Evolutionary conservation across 805 yeast genomes (phyloP).

Genomic region (Yarrowia porcina): DNA sequence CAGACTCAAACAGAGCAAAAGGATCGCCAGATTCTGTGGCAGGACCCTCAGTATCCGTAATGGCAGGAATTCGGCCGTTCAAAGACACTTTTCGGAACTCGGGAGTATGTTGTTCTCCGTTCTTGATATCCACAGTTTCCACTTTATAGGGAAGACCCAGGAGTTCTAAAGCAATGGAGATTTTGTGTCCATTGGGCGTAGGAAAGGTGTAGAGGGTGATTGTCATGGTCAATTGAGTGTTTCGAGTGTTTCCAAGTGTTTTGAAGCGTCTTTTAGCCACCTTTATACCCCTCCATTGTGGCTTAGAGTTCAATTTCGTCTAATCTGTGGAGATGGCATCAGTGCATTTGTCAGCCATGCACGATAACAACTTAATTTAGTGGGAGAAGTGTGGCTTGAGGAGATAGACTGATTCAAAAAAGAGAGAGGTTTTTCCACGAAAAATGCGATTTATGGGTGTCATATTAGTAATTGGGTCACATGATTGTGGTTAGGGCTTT

Average conservation of each 20-base stretch:
- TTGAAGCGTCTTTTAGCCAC: too few species aligned
- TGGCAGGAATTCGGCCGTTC: constrained; percentile 61
- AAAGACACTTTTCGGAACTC: constrained; percentile 59
- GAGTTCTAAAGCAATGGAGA: constrained; percentile 40
- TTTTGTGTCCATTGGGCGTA: constrained; percentile 46
- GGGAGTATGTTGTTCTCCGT: constrained; percentile 50
- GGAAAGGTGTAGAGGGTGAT: constrained; percentile 45
- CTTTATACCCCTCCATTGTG: background rate
- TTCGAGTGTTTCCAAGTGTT: too few species aligned
- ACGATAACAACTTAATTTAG: background rate
- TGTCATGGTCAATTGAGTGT: constrained; percentile 1
- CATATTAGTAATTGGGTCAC: too few species aligned
- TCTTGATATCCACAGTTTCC: constrained; percentile 43
- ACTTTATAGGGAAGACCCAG: constrained; percentile 40
- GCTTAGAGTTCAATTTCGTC: background rate
- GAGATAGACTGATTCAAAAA: too few species aligned
- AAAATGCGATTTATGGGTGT: too few species aligned
- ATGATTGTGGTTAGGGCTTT: too few species aligned
- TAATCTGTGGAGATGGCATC: background rate
- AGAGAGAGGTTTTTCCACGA: too few species aligned
- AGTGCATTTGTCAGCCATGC: constrained; percentile 2
- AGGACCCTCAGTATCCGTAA: constrained; percentile 34
- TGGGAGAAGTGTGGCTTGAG: too few species aligned
- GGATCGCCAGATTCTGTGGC: constrained; percentile 30
- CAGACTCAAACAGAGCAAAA: constrained; percentile 50